phyloP scores from a whole-genome alignment of 805 yeast species.

The Citeromyces matritensis region DNA sequence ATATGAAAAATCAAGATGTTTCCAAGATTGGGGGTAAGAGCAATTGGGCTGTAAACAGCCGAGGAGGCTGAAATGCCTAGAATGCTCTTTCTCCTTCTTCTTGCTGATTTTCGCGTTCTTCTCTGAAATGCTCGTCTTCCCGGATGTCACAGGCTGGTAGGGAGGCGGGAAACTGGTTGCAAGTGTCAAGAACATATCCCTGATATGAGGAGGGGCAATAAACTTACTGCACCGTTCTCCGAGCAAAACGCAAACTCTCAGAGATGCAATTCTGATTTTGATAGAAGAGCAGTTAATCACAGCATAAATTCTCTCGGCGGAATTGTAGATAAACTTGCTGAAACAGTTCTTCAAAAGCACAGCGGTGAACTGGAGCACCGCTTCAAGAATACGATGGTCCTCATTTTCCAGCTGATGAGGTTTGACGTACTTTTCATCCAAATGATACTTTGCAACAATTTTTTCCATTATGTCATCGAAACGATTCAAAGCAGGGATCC shows the following conservation, averaged over 20 bases:
- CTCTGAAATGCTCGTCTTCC: slow-evolving; percentile 3
- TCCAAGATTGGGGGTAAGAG: slow-evolving; percentile 40
- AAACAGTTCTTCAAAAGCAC: slow-evolving; percentile 54
- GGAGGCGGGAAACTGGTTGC: slow-evolving; percentile 23
- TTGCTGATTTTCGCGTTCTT: slow-evolving; percentile 2
- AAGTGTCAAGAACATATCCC: slow-evolving; percentile 32
- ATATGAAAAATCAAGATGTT: slow-evolving; percentile 35
- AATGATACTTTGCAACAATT: slow-evolving; percentile 35
- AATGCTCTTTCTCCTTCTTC: slow-evolving; percentile 5
- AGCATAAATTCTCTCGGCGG: slow-evolving; percentile 41
- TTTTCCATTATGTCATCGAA: slow-evolving; percentile 54
- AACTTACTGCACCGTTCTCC: slow-evolving; percentile 41
- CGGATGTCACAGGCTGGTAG: slow-evolving; percentile 19
- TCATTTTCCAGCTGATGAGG: slow-evolving; percentile 24
- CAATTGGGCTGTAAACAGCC: slow-evolving; percentile 15
- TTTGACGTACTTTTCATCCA: slow-evolving; percentile 28
- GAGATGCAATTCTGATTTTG: slow-evolving; percentile 40
- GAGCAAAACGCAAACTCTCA: slow-evolving; percentile 43
- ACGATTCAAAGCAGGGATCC: slow-evolving; percentile 65
- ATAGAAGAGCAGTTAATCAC: slow-evolving; percentile 47
- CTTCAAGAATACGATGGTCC: slow-evolving; percentile 31
- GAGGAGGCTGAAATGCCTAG: slow-evolving; percentile 9
- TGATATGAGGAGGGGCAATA: slow-evolving; percentile 25
- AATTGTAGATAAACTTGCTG: slow-evolving; percentile 53
- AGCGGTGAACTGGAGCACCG: slow-evolving; percentile 47